Base-by-base conservation (phyloP, 148 eudicot genomes). In the Chenopodium quinoa region DNA sequence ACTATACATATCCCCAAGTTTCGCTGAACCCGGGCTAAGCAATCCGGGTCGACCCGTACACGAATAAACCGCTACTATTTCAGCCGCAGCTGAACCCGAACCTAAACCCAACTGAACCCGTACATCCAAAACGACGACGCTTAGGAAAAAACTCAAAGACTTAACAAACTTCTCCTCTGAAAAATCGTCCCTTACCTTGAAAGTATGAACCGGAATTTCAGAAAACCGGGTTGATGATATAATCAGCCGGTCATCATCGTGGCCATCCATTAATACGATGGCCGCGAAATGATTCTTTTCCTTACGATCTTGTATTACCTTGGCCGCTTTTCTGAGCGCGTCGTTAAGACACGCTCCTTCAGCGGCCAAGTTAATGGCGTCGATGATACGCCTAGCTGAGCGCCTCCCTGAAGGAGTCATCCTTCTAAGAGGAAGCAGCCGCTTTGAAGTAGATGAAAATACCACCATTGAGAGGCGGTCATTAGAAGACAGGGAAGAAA, bases 391-490 rank as follows among this genome's bases (percentile, higher is more conserved):
- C 1, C 99, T 86, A 2, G 92, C 97, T 17, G 93, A 87, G 31
- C 93, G 80, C 17, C 85, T 81, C 12, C 99, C 99, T 0, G 82
- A 79, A 0, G 93, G 74, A 7, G 92, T 92, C 99, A 95, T 95
- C 19, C 97, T 83, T 7, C 91, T 79, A 8, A 95, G 80, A 13
- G 94, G 92, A 32, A 93, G 80, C 19, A 95, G 65, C 37, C 99
- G 84, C 75, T 91, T 91, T 1, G 99, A 89, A 7, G 79, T 68
- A 2, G 91, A 80, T 3, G 94, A 90, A 76, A 91, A 95, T 0
- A 90, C 93, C 7, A 95, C 97, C 68, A 95, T 87, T 1, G 99
- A 93, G 16, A 95, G 81, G 4, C 99, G 92, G 80, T 95, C 99
- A n/a, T 86, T 76, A 0, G 97, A 80, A 6, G 93, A 86, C 34